Conservation (phyloP, 1,284 basidiomycete genomes). For the Retiboletus fuscus region DNA sequence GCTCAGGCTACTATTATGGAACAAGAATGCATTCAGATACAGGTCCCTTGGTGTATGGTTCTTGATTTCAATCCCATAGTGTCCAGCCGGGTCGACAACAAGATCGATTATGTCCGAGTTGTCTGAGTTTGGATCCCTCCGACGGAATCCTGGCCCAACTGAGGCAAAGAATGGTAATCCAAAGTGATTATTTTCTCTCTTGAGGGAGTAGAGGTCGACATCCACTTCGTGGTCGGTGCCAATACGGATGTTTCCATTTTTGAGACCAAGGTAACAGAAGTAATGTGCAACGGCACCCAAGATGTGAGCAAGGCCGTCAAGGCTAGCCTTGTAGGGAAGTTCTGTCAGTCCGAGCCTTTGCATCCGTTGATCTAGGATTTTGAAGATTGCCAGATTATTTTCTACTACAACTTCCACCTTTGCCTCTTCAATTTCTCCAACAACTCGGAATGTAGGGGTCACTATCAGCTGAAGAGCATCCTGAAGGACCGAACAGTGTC, state of each 20-base stretch:
- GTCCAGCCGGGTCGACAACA: slow-evolving; percentile 23
- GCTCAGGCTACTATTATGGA: slow-evolving; percentile 34
- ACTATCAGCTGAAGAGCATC: not conserved
- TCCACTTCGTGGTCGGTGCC: too few relatives aligned
- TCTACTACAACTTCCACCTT: slow-evolving; percentile 25
- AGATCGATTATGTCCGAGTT: too few relatives aligned
- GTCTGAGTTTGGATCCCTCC: slow-evolving; percentile 9
- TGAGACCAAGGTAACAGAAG: slow-evolving; percentile 39
- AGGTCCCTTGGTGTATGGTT: slow-evolving; percentile 34
- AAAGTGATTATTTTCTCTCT: not conserved
- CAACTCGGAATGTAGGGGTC: slow-evolving; percentile 18
- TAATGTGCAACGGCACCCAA: slow-evolving; percentile 31
- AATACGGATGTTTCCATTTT: slow-evolving; percentile 11
- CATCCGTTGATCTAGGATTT: slow-evolving; percentile 26
- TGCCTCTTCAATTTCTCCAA: slow-evolving; percentile 10
- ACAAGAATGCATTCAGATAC: slow-evolving; percentile 39
- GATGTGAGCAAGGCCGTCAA: slow-evolving; percentile 7
- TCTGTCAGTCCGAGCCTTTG: slow-evolving; percentile 25
- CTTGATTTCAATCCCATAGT: slow-evolving; percentile 34
- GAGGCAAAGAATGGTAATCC: not conserved
- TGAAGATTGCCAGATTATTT: slow-evolving; percentile 19
- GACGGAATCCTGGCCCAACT: slow-evolving; percentile 16
- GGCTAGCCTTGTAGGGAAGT: slow-evolving; percentile 3
- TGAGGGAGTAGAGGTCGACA: slow-evolving; percentile 23
- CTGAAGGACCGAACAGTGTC: slow-evolving; percentile 6